Base-by-base conservation (phyloP, 768 basidiomycete species). In the Lactarius psammicola region DNA sequence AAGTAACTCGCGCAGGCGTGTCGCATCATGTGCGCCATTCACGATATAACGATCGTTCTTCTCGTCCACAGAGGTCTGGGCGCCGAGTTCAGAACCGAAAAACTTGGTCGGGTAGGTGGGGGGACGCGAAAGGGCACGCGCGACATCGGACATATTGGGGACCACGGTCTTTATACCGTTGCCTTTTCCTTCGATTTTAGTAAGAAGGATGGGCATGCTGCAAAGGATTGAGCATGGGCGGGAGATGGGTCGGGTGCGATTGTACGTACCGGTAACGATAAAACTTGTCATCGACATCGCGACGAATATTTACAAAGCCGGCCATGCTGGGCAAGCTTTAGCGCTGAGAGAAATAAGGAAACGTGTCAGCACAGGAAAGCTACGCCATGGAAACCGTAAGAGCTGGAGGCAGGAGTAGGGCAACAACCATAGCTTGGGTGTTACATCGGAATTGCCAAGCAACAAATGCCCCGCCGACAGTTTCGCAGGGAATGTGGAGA, bases 81-180 rank as follows among this genome's bases (percentile, higher is more conserved):
- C 97, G 69, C 97, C 97, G 64, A 98, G 89, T 77, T 99, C 97
- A 76, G 92, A 95, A 36, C 97, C 97, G 73, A 99, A 98, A 83
- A 95, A 99, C 79, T 99, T 99, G 78, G 96, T 98, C 68, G 96
- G 90, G 76, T 98, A 97, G 51, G 95, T 85, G 31, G 97, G 91
- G 66, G 96, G 96, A 65, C 97, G 90, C 73, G 89, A 92, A 70
- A 99, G 86, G 54, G 97, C 95, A 69, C 94, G 89, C 56, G 96
- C 94, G 70, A 99, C 90, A 77, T 98, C 97, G 66, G 93, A 86
- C 94, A 99, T 98, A 80, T 99, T 99, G 23, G 95, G 95, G 61
- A 98, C 80, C 74, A 99, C 95, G 55, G 97, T 99, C 82, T 99
- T 99, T 80, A 99, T 98, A 73, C 97, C 97, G 76, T 99, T 99